phyloP scores from a whole-genome alignment of 2,329 filamentous ascomycete species.

The Metarhizium brunneum region DNA sequence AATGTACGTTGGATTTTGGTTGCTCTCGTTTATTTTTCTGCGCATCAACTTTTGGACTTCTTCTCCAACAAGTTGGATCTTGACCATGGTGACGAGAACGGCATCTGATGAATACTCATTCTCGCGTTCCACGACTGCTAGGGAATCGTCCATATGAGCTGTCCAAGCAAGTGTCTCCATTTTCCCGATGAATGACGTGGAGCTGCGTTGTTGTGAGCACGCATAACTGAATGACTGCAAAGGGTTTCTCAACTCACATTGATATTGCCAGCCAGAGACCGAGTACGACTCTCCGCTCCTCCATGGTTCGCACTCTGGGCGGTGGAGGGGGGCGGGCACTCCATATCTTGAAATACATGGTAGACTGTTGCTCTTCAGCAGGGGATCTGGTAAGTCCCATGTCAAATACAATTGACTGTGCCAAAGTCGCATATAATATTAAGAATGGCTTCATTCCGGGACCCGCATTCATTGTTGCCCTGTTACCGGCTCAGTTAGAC shows the following conservation, averaged over 20 bases:
- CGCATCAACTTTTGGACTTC: slow-evolving; percentile 24
- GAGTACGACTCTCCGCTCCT: slow-evolving; percentile 40
- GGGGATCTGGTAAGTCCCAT: slow-evolving; percentile 32
- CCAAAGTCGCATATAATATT: slow-evolving; percentile 32
- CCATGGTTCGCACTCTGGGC: slow-evolving; percentile 30
- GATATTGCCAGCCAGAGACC: slow-evolving; percentile 34
- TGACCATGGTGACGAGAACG: slow-evolving; percentile 29
- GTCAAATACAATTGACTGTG: slow-evolving; percentile 34
- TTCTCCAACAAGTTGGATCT: slow-evolving; percentile 31
- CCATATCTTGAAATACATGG: slow-evolving; percentile 27
- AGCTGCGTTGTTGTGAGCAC: slow-evolving; percentile 13
- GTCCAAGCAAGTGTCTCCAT: slow-evolving; percentile 48
- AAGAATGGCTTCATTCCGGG: slow-evolving; percentile 32
- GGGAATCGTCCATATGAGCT: slow-evolving; percentile 46
- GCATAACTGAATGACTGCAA: neutral
- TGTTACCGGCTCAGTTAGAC: slow-evolving; percentile 9
- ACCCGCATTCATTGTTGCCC: slow-evolving; percentile 28
- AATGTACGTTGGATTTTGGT: slow-evolving; percentile 21
- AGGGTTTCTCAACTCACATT: slow-evolving; percentile 15
- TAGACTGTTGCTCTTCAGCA: slow-evolving; percentile 25
- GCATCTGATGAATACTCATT: slow-evolving; percentile 40
- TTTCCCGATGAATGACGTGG: slow-evolving; percentile 31
- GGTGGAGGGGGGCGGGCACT: slow-evolving; percentile 15
- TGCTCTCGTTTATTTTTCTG: slow-evolving; percentile 18
- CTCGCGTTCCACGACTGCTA: slow-evolving; percentile 34